These are phyloP conservation scores for Coemansia sp. DNA, from an alignment of 192 early-diverging fungal species.

Conservation along the genomic window DNA sequence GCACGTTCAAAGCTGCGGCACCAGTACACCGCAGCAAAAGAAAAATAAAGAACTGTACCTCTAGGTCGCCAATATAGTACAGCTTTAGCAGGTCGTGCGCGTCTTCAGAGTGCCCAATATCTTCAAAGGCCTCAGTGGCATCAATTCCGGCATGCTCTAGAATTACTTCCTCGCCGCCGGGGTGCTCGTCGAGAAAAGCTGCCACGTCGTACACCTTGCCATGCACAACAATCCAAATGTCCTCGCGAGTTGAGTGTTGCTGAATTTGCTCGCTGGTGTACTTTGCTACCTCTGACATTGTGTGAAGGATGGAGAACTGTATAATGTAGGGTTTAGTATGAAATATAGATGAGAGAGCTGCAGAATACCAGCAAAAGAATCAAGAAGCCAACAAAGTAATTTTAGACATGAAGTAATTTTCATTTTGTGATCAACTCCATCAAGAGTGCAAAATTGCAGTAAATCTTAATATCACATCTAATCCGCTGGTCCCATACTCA, in stretches of 20 bases:
- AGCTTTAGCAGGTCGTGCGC: conserved; percentile 79
- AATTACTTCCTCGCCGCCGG: conserved; percentile 96
- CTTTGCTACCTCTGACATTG: conserved; percentile 54
- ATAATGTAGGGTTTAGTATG: no score
- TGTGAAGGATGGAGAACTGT: no score
- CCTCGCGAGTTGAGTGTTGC: conserved; percentile 63
- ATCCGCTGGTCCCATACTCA: no score
- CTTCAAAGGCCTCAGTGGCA: conserved; percentile 91
- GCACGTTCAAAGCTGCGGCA: no score
- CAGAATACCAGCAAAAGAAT: no score
- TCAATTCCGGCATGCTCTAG: conserved; percentile 87
- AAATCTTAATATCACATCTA: not conserved
- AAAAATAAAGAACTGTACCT: conserved; percentile 19
- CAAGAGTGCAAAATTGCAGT: no score
- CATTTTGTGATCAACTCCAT: no score
- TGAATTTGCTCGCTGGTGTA: conserved; percentile 69
- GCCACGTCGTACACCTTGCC: conserved; percentile 79
- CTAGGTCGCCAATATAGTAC: conserved; percentile 70
- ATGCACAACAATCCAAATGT: conserved; percentile 78
- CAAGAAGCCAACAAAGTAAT: no score
- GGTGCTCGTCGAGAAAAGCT: conserved; percentile 86
- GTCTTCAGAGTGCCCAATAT: conserved; percentile 95
- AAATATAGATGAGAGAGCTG: no score
- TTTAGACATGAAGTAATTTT: no score
- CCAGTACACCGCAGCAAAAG: no score